Conservation (phyloP, 192 early-diverging fungal genomes). For the Ambispora gerdemannii region DNA sequence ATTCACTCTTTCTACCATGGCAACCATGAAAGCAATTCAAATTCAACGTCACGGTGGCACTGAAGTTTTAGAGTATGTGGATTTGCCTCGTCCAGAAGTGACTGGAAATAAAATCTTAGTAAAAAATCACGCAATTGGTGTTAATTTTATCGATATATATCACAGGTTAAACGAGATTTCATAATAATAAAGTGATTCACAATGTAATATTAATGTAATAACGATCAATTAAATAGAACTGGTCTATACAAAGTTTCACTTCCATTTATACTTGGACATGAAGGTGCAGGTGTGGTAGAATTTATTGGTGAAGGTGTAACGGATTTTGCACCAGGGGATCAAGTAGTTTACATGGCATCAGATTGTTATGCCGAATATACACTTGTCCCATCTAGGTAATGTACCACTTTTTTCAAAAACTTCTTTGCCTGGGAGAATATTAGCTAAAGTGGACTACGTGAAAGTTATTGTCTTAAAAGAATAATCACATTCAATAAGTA, state of each 20-base stretch:
- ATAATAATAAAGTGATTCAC: no score
- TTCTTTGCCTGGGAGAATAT: no score
- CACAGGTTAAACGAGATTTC: no score
- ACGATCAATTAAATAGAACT: conserved; percentile 39
- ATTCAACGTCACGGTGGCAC: conserved; percentile 54
- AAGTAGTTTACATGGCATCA: conserved; percentile 68
- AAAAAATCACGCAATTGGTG: conserved; percentile 69
- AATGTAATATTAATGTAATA: no score
- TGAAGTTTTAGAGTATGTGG: conserved; percentile 53
- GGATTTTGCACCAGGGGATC: conserved; percentile 71
- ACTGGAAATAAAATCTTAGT: conserved; percentile 64
- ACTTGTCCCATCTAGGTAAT: conserved; percentile 35
- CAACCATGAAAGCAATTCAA: conserved; percentile 51
- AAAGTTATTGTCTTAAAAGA: conserved; percentile 25
- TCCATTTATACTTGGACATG: conserved; percentile 72
- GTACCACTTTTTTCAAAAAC: no score
- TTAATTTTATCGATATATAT: conserved; percentile 93
- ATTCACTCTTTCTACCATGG: no score
- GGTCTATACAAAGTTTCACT: conserved; percentile 68
- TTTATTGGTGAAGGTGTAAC: conserved; percentile 67
- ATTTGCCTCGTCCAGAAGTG: conserved; percentile 46
- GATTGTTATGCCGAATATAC: conserved; percentile 78
- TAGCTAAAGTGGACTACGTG: conserved; percentile 14
- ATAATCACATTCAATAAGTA: neutral
- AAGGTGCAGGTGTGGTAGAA: conserved; percentile 77